Percentiles rank a stretch among this genome's conserved stretches.
Evolutionary conservation across 805 yeast species (phyloP).

Genomic region (Saturnispora zaruensis): DNA sequence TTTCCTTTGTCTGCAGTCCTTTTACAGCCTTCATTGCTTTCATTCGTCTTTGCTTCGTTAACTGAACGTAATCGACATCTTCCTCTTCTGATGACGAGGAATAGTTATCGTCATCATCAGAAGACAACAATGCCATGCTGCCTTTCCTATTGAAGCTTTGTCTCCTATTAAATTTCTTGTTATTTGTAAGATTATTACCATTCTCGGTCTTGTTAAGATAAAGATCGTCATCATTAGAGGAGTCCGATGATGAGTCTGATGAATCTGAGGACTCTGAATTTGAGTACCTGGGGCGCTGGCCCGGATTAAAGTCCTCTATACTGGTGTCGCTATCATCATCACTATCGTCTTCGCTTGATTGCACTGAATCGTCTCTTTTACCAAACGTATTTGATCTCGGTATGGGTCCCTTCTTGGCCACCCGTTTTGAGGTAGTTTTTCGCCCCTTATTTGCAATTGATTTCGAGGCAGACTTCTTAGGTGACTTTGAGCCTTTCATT

Average conservation of each 20-base stretch:
- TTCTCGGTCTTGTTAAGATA: slow-evolving; percentile 6
- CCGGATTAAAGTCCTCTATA: slow-evolving; percentile 1
- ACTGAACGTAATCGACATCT: slow-evolving; percentile 61
- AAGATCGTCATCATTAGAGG: slow-evolving; percentile 10
- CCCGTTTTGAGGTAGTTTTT: slow-evolving; percentile 1
- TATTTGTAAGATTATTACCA: neutral
- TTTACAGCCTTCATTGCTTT: slow-evolving; percentile 42
- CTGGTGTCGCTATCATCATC: slow-evolving; percentile 23
- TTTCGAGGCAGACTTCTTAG: slow-evolving; percentile 1
- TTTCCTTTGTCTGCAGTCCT: slow-evolving; percentile 15
- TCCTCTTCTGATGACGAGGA: slow-evolving; percentile 46
- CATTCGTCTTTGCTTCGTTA: slow-evolving; percentile 61
- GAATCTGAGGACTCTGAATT: slow-evolving; percentile 6
- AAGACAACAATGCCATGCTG: slow-evolving; percentile 3
- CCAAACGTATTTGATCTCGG: slow-evolving; percentile 4
- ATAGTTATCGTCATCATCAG: slow-evolving; percentile 24
- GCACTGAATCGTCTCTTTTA: slow-evolving; percentile 10
- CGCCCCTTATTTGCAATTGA: neutral
- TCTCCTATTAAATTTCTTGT: neutral
- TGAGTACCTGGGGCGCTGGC: neutral
- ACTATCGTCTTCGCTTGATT: slow-evolving; percentile 24
- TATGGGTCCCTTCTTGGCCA: slow-evolving; percentile 21
- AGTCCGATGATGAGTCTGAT: slow-evolving; percentile 5
- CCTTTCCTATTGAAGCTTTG: slow-evolving; percentile 15
- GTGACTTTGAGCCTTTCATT: slow-evolving; percentile 1